Conservation (phyloP, 257 asterid species). For the Ehretia macrophylla region DNA sequence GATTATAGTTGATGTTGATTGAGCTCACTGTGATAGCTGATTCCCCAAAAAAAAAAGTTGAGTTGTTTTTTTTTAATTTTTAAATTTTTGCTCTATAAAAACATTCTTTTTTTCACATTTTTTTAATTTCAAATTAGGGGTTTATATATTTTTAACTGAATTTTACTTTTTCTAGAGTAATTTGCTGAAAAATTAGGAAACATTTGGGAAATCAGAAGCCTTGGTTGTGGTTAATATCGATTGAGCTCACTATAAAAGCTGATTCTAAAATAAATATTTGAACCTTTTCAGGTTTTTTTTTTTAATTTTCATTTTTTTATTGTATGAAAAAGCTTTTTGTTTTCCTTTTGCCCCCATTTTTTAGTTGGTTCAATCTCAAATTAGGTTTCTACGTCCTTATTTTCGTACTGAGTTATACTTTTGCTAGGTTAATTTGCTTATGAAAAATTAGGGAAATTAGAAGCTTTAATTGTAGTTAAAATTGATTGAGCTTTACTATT, state of each 20-base stretch:
- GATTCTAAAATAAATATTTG: not conserved
- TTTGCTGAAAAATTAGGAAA: too few relatives aligned
- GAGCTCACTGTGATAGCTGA: not conserved
- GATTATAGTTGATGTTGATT: not conserved
- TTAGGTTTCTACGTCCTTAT: not conserved
- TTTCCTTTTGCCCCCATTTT: not conserved
- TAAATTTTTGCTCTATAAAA: too few relatives aligned
- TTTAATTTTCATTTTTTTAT: too few relatives aligned
- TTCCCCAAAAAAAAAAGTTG: too few relatives aligned
- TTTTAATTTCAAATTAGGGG: too few relatives aligned
- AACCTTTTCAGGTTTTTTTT: not conserved
- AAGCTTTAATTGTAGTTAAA: not conserved
- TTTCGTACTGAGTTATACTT: not conserved
- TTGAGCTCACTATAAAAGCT: not conserved
- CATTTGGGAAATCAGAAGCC: too few relatives aligned
- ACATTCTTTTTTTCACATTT: too few relatives aligned
- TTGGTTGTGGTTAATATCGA: too few relatives aligned
- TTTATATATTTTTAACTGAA: not conserved
- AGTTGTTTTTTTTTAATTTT: too few relatives aligned
- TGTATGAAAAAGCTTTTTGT: too few relatives aligned
- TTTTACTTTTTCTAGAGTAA: too few relatives aligned
- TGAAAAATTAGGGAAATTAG: not conserved
- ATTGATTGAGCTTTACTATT: too few relatives aligned
- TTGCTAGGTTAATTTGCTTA: not conserved
- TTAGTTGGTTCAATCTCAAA: not conserved